Percentiles rank a stretch among this genome's conserved stretches.
These are phyloP conservation scores for Erythrobasidium hasegawianum DNA, from an alignment of 1,284 basidiomycete species.

Conservation along the genomic window DNA sequence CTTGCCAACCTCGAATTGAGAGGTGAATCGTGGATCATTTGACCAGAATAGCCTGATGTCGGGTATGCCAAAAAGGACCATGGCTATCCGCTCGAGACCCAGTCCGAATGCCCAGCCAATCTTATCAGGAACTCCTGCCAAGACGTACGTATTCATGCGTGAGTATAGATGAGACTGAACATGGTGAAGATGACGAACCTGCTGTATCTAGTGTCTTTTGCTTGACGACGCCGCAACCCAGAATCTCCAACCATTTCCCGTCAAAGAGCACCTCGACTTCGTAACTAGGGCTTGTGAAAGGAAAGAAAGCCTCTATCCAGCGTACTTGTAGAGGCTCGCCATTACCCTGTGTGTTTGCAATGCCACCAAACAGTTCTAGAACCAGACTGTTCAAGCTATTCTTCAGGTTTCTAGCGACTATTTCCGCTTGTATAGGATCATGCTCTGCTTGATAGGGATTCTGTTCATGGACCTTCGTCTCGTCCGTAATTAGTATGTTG, in stretches of 20 bases:
- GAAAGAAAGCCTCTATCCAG: conserved; percentile 98
- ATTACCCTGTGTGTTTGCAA: conserved; percentile 36
- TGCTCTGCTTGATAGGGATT: conserved; percentile 81
- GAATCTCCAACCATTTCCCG: conserved; percentile 94
- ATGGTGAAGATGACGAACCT: no score
- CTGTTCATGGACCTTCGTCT: conserved; percentile 61
- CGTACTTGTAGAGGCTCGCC: conserved; percentile 60
- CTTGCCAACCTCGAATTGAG: conserved; percentile 73
- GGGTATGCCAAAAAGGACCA: conserved; percentile 95
- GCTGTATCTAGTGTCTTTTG: conserved; percentile 83
- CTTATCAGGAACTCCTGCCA: conserved; percentile 74
- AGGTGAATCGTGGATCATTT: conserved; percentile 75
- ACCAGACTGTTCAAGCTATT: conserved; percentile 88
- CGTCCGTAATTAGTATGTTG: conserved; percentile 80
- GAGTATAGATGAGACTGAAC: no score
- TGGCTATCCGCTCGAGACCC: conserved; percentile 94
- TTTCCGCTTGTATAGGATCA: conserved; percentile 63
- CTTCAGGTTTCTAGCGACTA: conserved; percentile 81
- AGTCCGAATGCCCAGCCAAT: conserved; percentile 98
- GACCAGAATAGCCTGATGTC: conserved; percentile 99
- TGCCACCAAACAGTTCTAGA: conserved; percentile 69
- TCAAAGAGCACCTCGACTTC: conserved; percentile 97
- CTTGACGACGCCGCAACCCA: conserved; percentile 88
- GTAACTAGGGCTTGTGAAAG: conserved; percentile 94
- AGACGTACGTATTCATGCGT: no score